Evolutionary conservation across 768 basidiomycete genomes (phyloP), one percentile per base, ranked within the genome.

Genomic region (Candolleomyces efflorescens): DNA sequence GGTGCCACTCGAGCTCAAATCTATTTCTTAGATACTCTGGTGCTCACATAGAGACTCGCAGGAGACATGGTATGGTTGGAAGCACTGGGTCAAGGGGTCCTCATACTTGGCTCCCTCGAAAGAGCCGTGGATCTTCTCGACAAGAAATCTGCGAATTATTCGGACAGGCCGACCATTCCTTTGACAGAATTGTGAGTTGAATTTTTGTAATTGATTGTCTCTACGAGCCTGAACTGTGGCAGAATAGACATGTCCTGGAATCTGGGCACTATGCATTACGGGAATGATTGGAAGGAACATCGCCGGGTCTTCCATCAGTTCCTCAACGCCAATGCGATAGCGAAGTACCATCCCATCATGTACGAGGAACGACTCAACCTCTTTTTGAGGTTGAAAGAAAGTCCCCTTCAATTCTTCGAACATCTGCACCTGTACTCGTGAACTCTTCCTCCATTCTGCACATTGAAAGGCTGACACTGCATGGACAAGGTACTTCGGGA

Each of bases 221-320:
- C 15, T 18, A 32, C 12, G 5, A 11, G 18, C 4, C n/a, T 44
- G 3, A 43, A 36, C 15, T 49, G 4, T 36, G n/a, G n/a, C n/a
- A 62, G 62, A 23, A 58, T 60, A 37, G 56, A 23, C 9, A 39
- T 54, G 52, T 23, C 39, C 20, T 58, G 53, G 53, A 39, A 11
- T 11, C 47, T 60, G 11, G 47, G 15, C 3, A n/a, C 58, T 2
- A 50, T 57, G 22, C 37, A 22, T 13, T 74, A 73, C 44, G 68
- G 68, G 0, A 53, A 61, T 18, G 5, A 37, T 24, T 71, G 67
- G 49, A 60, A 58, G 12, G 55, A 54, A 38, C 64, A 68, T 47
- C 65, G 72, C 2, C 62, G 62, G n/a, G 55, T 65, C 52, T 61
- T 69, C 23, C 68, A 71, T n/a, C 56, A 70, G 10, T 53, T 64